Evolutionary conservation across 2,329 filamentous ascomycete genomes (phyloP), one percentile per base, ranked within the genome.

Genomic region (Pseudodiploospora longispora): DNA sequence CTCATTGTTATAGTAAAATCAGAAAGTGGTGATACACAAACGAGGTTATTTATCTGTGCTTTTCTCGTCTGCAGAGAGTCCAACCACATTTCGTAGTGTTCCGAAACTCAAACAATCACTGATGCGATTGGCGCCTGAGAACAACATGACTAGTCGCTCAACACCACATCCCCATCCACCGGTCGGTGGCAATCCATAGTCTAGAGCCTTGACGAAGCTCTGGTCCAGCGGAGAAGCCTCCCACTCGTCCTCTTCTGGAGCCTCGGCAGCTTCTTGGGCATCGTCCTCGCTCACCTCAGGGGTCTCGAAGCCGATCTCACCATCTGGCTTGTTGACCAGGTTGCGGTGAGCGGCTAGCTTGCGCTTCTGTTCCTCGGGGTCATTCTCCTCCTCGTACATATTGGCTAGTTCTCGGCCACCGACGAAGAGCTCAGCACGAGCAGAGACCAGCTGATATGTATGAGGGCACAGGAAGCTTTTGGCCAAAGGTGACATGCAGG

Each of bases 371-470:
- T 84, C 85, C 43, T 85, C 82, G 0, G 93, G 93, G 41, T 87
- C 86, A 63, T 98, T 98, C 62, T 98, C 93, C 66, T 98, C 93
- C 63, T 98, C 93, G 63, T 98, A 98, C 70, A 91, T 94, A 64
- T 98, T 98, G 48, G 91, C 87, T 30, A 95, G 75, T 60, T 98
- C 93, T 43, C 80, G 79, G 35, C 84, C 81, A 40, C 79, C 69
- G 50, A 94, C 78, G 65, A 95, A 95, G 27, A 95, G 76, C 65
- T 96, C 90, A 0, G 85, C 87, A 5, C 90, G 82, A 1, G 87
- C 86, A 1, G 88, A 84, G 1, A 95, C 80, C 6, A 76, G 65
- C 60, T 96, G 90, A 10, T 74, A 71, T 0, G 82, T 83, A 6
- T 59, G 63, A 0, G 80, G 76, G 60, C 89, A 87, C 19, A 73